Conservation (phyloP, 139 green algal genomes). For the Picochlorum sp. region DNA sequence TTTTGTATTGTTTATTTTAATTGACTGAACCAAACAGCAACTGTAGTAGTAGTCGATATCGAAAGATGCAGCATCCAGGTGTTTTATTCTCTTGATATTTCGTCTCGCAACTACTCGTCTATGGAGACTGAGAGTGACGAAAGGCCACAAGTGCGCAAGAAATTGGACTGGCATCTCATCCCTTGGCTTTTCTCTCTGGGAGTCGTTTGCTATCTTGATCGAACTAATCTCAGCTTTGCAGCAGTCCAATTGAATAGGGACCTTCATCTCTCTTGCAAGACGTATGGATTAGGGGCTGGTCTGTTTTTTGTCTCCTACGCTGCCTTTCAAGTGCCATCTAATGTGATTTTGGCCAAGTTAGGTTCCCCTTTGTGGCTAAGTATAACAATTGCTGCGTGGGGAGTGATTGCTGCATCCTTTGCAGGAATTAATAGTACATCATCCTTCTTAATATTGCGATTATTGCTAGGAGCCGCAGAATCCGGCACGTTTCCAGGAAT, state of each 20-base stretch:
- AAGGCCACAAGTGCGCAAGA: background rate
- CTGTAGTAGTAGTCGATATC: too few relatives aligned
- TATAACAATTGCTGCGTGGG: conserved; percentile 46
- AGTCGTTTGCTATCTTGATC: conserved; percentile 55
- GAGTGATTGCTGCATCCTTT: conserved; percentile 46
- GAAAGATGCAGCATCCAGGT: too few relatives aligned
- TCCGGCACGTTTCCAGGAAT: conserved; percentile 56
- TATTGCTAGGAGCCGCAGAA: conserved; percentile 59
- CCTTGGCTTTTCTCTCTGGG: conserved; percentile 26
- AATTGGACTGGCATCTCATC: conserved; percentile 8
- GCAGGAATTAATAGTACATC: conserved; percentile 16
- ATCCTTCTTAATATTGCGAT: conserved; percentile 49
- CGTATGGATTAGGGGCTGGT: conserved; percentile 59
- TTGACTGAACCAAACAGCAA: too few relatives aligned
- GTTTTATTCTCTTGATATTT: too few relatives aligned
- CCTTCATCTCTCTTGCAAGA: conserved; percentile 38
- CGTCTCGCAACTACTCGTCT: background rate
- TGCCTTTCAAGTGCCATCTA: conserved; percentile 48
- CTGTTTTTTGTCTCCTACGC: conserved; percentile 74
- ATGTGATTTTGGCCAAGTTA: conserved; percentile 29
- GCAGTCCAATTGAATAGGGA: conserved; percentile 49
- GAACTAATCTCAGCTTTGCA: conserved; percentile 65
- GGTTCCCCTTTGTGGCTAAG: conserved; percentile 48
- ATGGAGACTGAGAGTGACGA: background rate
- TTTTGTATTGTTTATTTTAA: too few relatives aligned